These are phyloP conservation scores for Coemansia sp. DNA, from an alignment of 192 early-diverging fungal species.

Conservation along the genomic window DNA sequence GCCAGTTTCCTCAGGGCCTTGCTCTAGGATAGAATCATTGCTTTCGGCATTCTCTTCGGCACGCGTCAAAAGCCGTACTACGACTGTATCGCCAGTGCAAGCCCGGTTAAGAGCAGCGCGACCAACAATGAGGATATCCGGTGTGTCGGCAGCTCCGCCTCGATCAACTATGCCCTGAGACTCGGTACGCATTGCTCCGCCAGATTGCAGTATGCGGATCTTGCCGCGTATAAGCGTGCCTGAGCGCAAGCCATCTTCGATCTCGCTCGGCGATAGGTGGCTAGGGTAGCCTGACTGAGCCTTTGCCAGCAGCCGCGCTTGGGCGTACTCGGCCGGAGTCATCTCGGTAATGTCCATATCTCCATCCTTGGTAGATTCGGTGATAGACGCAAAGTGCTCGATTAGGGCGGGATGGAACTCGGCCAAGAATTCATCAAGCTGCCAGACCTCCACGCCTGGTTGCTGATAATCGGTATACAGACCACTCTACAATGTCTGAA, in stretches of 20 bases:
- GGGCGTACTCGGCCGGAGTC: conserved; percentile 40
- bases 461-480: background rate
- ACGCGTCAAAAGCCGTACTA: conserved; percentile 60
- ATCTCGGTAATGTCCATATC: conserved; percentile 50
- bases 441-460: conserved; percentile 26
- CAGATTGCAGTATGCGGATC: conserved; percentile 24
- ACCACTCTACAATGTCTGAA: background rate
- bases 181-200: conserved; percentile 16
- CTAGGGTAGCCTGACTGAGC: conserved; percentile 20
- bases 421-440: conserved; percentile 45
- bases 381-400: conserved; percentile 54
- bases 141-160: conserved; percentile 37
- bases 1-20: background rate
- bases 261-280: conserved; percentile 22
- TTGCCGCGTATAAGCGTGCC: conserved; percentile 49
- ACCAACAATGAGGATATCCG: conserved; percentile 66
- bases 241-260: conserved; percentile 43
- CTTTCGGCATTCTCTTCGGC: background rate
- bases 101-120: conserved; percentile 56
- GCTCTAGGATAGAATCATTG: background rate
- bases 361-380: conserved; percentile 61
- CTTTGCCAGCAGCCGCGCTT: conserved; percentile 31
- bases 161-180: conserved; percentile 29
- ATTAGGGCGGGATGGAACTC: conserved; percentile 52
- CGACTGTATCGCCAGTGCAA: conserved; percentile 67